Base-by-base conservation (phyloP, 1,284 basidiomycete species). In the Puccinia sorghi region DNA sequence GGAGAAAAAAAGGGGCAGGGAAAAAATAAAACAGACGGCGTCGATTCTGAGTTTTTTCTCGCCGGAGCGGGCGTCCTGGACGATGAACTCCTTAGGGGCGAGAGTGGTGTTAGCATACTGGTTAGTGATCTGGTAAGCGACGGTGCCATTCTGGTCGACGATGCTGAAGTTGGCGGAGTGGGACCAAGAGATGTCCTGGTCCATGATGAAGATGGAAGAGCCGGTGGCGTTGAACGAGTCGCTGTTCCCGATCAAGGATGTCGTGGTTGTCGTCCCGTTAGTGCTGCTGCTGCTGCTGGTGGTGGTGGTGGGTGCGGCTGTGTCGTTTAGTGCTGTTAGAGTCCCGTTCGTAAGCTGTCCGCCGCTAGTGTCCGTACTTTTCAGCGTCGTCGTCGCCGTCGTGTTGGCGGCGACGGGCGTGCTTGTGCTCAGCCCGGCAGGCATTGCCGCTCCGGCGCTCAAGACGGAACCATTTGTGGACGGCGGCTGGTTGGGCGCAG, bases 41-140 rank as follows among this genome's bases (percentile, higher is more conserved):
- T 74, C 72, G 39, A 74, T 48, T 74, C 37, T 59, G 11, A 74
- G 15, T 52, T 74, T 74, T 27, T 63, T 74, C 46, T 74, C 12
- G 25, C 72, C 72, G 17, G 72, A 63, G 20, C 50, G 32, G 41
- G 56, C 72, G 41, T 50, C 43, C 41, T 74, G 41, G 37, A 74
- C 46, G 8, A 74, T 25, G 25, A 64, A 52, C 22, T 74, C 72
- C 32, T 74, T 50, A 13, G 41, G 17, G 8, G 72, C 64, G 0
- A 63, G 25, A 25, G 32, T 74, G 12, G 37, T 25, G 5, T 59
- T 59, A 12, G 25, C 57, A 39, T 37, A 50, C 15, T 66, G 56
- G 54, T 72, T 52, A 46, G 72, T 66, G 39, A 74, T 74, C 17
- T 63, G 48, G 52, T 74, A 74, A 25, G 46, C 39, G 22, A 74